Conservation (phyloP, 192 early-diverging fungal species). For the Podila horticola region DNA sequence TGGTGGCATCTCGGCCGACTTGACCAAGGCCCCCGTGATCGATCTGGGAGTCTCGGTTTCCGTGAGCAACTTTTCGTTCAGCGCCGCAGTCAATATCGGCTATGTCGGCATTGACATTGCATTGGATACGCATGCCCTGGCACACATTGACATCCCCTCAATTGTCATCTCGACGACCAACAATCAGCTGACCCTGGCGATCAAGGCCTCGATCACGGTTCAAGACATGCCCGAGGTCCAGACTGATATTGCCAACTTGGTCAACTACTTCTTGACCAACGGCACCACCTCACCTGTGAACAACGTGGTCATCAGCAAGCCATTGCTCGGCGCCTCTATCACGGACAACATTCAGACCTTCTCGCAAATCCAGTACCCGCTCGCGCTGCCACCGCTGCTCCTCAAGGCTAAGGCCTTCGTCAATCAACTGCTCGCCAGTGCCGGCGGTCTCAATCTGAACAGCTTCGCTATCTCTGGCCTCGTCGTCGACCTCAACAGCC, state of each 20-base stretch:
- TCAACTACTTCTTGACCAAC: conserved; percentile 44
- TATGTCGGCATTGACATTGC: conserved; percentile 50
- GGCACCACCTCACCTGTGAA: conserved; percentile 33
- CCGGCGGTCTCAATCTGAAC: conserved; percentile 33
- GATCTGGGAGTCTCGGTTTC: conserved; percentile 40
- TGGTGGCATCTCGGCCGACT: conserved; percentile 33
- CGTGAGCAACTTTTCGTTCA: conserved; percentile 38
- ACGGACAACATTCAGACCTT: conserved; percentile 45
- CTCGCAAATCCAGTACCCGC: conserved; percentile 22
- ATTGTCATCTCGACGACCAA: conserved; percentile 40
- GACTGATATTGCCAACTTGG: conserved; percentile 44
- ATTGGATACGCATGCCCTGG: conserved; percentile 29
- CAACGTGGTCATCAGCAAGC: conserved; percentile 29
- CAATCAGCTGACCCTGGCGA: conserved; percentile 29
- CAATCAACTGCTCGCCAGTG: conserved; percentile 24
- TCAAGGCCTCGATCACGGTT: conserved; percentile 37
- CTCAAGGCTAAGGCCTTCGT: conserved; percentile 16
- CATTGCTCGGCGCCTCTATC: conserved; percentile 31
- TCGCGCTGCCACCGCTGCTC: conserved; percentile 17
- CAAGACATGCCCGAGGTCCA: conserved; percentile 36
- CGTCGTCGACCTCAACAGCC: conserved; percentile 45
- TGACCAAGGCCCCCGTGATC: conserved; percentile 49
- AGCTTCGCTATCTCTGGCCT: conserved; percentile 32
- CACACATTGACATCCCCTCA: conserved; percentile 45
- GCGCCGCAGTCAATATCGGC: conserved; percentile 45